Base-by-base conservation (phyloP, 305 asterid genomes). In the Fraxinus nigra region DNA sequence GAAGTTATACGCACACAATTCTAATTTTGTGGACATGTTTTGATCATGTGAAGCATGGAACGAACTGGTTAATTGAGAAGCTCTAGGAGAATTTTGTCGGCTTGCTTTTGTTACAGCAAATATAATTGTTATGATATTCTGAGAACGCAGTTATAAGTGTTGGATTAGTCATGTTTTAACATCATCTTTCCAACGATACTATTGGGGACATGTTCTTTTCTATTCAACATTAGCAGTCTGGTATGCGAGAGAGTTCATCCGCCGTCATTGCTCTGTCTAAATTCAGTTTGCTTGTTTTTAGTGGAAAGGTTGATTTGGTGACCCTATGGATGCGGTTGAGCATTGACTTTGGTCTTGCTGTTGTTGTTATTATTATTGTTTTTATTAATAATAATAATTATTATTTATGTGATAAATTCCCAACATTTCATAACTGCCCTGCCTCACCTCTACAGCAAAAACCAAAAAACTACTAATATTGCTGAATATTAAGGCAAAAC, bases 1-100 rank as follows among this genome's bases (percentile, higher is more conserved):
- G 22, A 69, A 65, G 69, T 67, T 73, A 38, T 73, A 56, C n/a
- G 32, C 14, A 10, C 82, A 69, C 35, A 69, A 40, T 81, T 56
- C 65, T 35, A 24, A 59, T 75, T 10, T 14, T 33, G 78, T 20
- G 34, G 28, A 4, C 70, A 69, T 79, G 54, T 32, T 43, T 77
- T 24, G 78, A 63, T 28, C 22, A 48, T 33, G 28, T 72, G 73
- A 73, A 78, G 76, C 76, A 67, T 75, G 48, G 18, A 40, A 37
- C 26, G 22, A 40, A 37, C 22, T 51, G 61, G 51, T 82, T 79
- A 79, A 28, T 11, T 56, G 72, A 30, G 30, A 75, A 51, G 37
- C 33, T 8, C 73, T 28, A 59, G 63, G 30, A 46, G 20, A 22
- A 73, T 54, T 56, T 59, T 32, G 72, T 69, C n/a, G 35, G 20